Percentiles rank a stretch among this genome's conserved stretches.
phyloP scores from a whole-genome alignment of 2,329 filamentous ascomycete species.

The Stemphylium vesicarium region DNA sequence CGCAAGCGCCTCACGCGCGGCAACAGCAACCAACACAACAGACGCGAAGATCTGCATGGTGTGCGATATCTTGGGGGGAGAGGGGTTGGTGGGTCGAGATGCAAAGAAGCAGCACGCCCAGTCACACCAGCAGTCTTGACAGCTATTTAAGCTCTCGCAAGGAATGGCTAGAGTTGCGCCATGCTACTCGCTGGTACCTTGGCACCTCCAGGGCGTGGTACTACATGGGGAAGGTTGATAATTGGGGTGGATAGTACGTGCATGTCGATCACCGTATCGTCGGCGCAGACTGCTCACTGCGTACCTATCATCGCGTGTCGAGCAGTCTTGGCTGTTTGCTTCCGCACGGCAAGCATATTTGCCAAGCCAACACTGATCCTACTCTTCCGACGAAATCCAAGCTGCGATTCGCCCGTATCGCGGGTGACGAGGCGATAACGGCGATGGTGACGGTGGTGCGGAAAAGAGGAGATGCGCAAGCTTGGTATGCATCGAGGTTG shows the following conservation, averaged over 20 bases:
- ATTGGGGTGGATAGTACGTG: conserved; percentile 1
- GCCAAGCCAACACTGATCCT: background rate
- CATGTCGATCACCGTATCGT: conserved; percentile 6
- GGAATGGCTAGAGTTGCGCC: background rate
- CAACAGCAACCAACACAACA: conserved; percentile 35
- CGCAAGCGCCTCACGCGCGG: conserved; percentile 41
- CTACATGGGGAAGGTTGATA: conserved; percentile 8
- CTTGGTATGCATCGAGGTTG: background rate
- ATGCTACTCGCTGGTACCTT: conserved; percentile 1
- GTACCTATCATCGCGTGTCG: background rate
- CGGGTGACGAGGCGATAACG: background rate
- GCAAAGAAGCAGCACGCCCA: background rate
- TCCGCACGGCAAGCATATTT: background rate
- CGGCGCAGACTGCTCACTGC: background rate
- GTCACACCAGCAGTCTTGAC: background rate
- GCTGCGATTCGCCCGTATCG: background rate
- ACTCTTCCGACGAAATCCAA: background rate
- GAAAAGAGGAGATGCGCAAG: background rate
- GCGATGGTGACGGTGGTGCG: background rate
- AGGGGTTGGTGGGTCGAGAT: background rate
- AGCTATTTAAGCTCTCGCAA: conserved; percentile 12
- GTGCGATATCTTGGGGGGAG: background rate
- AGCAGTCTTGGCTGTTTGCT: background rate
- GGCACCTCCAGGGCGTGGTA: background rate
- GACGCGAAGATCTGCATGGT: conserved; percentile 22